Conservation (phyloP, 495 filamentous ascomycete genomes). For the Penicillium coffeae region DNA sequence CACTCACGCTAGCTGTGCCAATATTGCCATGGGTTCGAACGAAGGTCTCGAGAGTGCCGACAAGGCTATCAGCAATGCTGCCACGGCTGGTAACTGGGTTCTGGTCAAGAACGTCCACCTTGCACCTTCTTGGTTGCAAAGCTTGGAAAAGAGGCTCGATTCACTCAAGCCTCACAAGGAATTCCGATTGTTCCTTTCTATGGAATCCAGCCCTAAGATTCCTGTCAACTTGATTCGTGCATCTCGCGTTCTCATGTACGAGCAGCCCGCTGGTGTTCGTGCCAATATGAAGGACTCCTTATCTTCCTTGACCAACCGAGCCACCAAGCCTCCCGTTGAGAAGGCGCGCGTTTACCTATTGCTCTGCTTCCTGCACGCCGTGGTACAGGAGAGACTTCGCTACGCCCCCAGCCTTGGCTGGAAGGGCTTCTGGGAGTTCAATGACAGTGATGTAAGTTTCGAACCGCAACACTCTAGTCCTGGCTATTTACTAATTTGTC, state of each 20-base stretch:
- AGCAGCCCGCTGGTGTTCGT: slow-evolving; percentile 92
- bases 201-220: slow-evolving; percentile 96
- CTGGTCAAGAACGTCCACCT: slow-evolving; percentile 99
- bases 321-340: slow-evolving; percentile 81
- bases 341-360: slow-evolving; percentile 87
- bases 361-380: slow-evolving; percentile 91
- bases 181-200: slow-evolving; percentile 94
- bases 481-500: slow-evolving; percentile 26
- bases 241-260: slow-evolving; percentile 93
- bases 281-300: slow-evolving; percentile 99
- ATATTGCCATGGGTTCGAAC: slow-evolving; percentile 98
- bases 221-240: slow-evolving; percentile 93
- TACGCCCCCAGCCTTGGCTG: slow-evolving; percentile 94
- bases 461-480: background rate
- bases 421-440: slow-evolving; percentile 99
- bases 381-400: slow-evolving; percentile 90
- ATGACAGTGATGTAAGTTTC: slow-evolving; percentile 89
- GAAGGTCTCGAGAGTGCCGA: slow-evolving; percentile 89
- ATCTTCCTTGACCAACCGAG: slow-evolving; percentile 72
- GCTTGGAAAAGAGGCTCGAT: slow-evolving; percentile 92
- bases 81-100: slow-evolving; percentile 91
- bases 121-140: slow-evolving; percentile 92
- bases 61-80: slow-evolving; percentile 90
- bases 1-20: slow-evolving; percentile 75
- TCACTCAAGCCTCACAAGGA: slow-evolving; percentile 90